Base-by-base conservation (phyloP, 768 basidiomycete genomes). In the Trametopsis cervina region DNA sequence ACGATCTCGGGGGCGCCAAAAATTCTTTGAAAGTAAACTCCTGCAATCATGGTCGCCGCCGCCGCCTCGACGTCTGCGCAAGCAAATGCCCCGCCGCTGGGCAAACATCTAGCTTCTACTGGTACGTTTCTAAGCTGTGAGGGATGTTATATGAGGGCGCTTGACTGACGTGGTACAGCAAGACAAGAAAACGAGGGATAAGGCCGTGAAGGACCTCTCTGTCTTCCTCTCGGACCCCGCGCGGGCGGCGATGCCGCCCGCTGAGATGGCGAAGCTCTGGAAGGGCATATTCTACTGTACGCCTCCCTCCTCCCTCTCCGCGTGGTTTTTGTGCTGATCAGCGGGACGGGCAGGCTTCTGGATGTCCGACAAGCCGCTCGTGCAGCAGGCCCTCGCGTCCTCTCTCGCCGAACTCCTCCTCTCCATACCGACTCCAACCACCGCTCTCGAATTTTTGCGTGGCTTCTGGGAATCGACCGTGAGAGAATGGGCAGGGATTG, bases 291-390 rank as follows among this genome's bases (percentile, higher is more conserved):
- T 95, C 65, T 99, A 95, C 66, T 96, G 94, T 92, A 53, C 54
- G 81, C 66, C 4, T 26, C 21, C 41, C 15, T 21, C 26, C 1
- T 12, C 21, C 7, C 29, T 38, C 10, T 24, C 4, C 22, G 13
- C 29, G 40, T 29, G 15, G 4, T 44, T 15, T 49, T 18, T 10
- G 13, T 17, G 15, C 1, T 24, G 21, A 9, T 46, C 13, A 43
- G 15, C 7, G 29, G 10, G 12, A 20, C 3, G 6, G 2, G 35
- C 12, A 96, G 94, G 95, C 63, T 98, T 93, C 68, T 99, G 95
- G 94, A 97, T 97, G 93, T 97, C 94, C 9, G 95, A 99, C 68
- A 99, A 98, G 62, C 94, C 94, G 3, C 76, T 94, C 7, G 88
- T 97, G 6, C 95, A 98, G 63, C 95, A 98, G 63, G 84, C 83